A percentile compares a stretch with the other conserved stretches of the same genome.
Conservation (phyloP, 495 filamentous ascomycete species). For the Elaphomyces granulatus region DNA sequence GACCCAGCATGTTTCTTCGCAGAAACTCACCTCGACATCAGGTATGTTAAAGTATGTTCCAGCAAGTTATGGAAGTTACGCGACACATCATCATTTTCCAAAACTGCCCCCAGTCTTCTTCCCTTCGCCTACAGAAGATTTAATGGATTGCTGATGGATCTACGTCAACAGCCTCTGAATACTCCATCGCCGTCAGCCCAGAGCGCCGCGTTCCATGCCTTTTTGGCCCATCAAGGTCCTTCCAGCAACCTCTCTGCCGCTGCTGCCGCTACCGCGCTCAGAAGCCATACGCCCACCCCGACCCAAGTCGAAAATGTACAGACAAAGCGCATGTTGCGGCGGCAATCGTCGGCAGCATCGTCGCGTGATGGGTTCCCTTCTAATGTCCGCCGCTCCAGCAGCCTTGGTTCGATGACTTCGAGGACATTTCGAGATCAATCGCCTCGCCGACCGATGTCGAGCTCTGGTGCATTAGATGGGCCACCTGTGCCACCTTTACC, state of each 20-base stretch:
- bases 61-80: too few relatives aligned
- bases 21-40: slow-evolving; percentile 41
- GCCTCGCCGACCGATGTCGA: slow-evolving; percentile 37
- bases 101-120: not conserved
- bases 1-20: slow-evolving; percentile 37
- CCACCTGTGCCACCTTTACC: slow-evolving; percentile 70
- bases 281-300: slow-evolving; percentile 59
- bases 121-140: not conserved
- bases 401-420: slow-evolving; percentile 70
- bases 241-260: slow-evolving; percentile 59
- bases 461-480: slow-evolving; percentile 19
- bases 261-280: slow-evolving; percentile 71
- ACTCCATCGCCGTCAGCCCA: slow-evolving; percentile 52
- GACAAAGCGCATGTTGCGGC: slow-evolving; percentile 69
- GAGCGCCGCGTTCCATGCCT: slow-evolving; percentile 66
- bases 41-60: too few relatives aligned
- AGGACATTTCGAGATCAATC: slow-evolving; percentile 67
- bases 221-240: slow-evolving; percentile 50
- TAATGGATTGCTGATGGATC: not conserved
- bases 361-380: slow-evolving; percentile 25
- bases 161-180: slow-evolving; percentile 39
- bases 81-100: too few relatives aligned
- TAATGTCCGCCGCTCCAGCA: slow-evolving; percentile 47
- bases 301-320: slow-evolving; percentile 65
- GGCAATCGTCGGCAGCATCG: slow-evolving; percentile 56